phyloP scores from a whole-genome alignment of 495 filamentous ascomycete genomes.

The Penicillium chermesinum region DNA sequence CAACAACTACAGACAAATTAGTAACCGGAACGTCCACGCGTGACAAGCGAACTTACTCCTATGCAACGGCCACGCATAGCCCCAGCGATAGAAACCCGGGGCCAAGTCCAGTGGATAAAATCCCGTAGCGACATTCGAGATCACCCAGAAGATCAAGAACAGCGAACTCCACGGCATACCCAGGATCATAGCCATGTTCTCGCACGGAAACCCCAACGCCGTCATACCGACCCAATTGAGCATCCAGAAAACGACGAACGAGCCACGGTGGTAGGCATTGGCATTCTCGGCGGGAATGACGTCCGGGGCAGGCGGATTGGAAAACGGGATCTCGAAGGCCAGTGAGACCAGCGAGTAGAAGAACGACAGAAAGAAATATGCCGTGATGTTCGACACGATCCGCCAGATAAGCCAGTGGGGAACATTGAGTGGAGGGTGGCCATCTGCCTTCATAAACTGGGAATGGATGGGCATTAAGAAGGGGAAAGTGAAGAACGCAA shows the following conservation, averaged over 20 bases:
- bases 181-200: slow-evolving; percentile 68
- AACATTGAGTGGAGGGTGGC: slow-evolving; percentile 56
- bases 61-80: slow-evolving; percentile 70
- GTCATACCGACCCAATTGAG: slow-evolving; percentile 67
- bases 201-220: slow-evolving; percentile 61
- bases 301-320: slow-evolving; percentile 37
- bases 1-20: slow-evolving; percentile 46
- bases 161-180: slow-evolving; percentile 63
- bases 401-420: slow-evolving; percentile 59
- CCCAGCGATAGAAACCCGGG: slow-evolving; percentile 59
- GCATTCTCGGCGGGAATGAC: slow-evolving; percentile 41
- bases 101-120: slow-evolving; percentile 61
- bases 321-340: slow-evolving; percentile 62
- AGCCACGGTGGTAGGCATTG: slow-evolving; percentile 55
- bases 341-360: slow-evolving; percentile 62
- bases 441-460: slow-evolving; percentile 45
- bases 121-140: slow-evolving; percentile 60
- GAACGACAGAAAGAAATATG: slow-evolving; percentile 64
- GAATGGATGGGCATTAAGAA: slow-evolving; percentile 67
- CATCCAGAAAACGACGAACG: slow-evolving; percentile 71
- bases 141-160: slow-evolving; percentile 75
- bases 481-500: slow-evolving; percentile 66
- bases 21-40: background rate
- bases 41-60: slow-evolving; percentile 35
- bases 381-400: slow-evolving; percentile 50